Base-by-base conservation (phyloP, 805 yeast species). In the Lachancea sp. region DNA sequence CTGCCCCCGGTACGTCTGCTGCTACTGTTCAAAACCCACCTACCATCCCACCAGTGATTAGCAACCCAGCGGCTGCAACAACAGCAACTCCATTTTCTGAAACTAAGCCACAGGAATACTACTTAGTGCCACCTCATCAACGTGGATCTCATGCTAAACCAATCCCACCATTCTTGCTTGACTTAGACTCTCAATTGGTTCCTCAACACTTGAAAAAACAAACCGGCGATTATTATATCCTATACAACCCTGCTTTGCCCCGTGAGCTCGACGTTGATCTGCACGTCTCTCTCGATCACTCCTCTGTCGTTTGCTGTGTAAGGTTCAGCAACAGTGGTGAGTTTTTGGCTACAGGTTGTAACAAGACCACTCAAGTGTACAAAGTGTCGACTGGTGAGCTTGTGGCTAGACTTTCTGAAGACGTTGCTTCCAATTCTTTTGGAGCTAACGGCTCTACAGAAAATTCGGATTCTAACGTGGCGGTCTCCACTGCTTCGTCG, bases 281-380 rank as follows among this genome's bases (percentile, higher is more conserved):
- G 51, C 86, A 89, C 55, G 93, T 85, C 61, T 83, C 96, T 12
- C 77, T 91, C 55, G 95, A 86, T 62, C 98, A 93, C 70, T 77
- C 89, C 13, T 85, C 95, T 1, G 98, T 91, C 37, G 98, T 91
- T 41, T 93, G 98, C 72, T 91, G 98, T 67, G 98, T 91, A 47
- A 77, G 95, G 50, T 91, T 93, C 71, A 81, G 90, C 47, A 80
- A 80, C 52, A 95, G 88, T 63, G 98, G 98, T 51, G 84, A 85
- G 68, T 86, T 78, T 61, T 73, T 91, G 55, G 99, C 98, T 20
- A 91, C 98, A 13, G 99, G 99, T 40, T 90, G 97, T 72, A 93
- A 91, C 71, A 87, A 89, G 63, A 79, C 95, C 36, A 93, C 98
- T 2, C 96, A 90, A 67, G 96, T 91, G 47, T 91, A 83, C 68